phyloP scores from a whole-genome alignment of 129 eudicot genomes.

The Pittosporum tobira region DNA sequence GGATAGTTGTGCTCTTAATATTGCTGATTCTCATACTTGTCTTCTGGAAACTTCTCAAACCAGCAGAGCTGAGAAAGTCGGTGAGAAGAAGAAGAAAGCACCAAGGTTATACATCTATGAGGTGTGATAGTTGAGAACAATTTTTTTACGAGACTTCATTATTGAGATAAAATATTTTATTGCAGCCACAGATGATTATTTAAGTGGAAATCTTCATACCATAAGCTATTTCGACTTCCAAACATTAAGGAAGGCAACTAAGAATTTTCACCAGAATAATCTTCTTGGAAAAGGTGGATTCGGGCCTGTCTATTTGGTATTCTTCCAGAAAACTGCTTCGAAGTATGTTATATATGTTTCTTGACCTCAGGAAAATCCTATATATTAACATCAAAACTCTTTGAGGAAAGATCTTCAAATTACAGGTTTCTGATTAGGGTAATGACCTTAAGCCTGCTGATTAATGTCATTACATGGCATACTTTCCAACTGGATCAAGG shows the following conservation, averaged over 20 bases:
- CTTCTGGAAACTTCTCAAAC: constrained; percentile 30
- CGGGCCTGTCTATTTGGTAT: constrained; percentile 64
- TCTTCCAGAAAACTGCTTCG: neutral
- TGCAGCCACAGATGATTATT: constrained; percentile 38
- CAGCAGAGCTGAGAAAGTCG: constrained; percentile 19
- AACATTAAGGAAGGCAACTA: constrained; percentile 54
- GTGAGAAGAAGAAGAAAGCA: constrained; percentile 17
- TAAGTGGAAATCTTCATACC: constrained; percentile 42
- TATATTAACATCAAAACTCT: no score
- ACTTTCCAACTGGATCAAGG: no score
- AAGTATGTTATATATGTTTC: neutral
- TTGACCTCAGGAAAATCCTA: no score
- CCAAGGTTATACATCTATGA: constrained; percentile 5
- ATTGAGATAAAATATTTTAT: constrained; percentile 1
- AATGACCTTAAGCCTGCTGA: no score
- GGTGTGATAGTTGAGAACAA: neutral
- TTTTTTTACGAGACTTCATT: neutral
- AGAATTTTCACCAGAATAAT: constrained; percentile 43
- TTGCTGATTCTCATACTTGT: constrained; percentile 32
- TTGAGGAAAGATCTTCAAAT: no score
- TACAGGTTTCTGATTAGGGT: no score
- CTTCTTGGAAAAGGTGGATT: constrained; percentile 78
- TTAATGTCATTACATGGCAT: no score
- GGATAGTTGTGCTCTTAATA: constrained; percentile 29
- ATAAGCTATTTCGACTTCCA: constrained; percentile 50